Conservation (phyloP, 805 yeast species). For the Candida silvicultrix region DNA sequence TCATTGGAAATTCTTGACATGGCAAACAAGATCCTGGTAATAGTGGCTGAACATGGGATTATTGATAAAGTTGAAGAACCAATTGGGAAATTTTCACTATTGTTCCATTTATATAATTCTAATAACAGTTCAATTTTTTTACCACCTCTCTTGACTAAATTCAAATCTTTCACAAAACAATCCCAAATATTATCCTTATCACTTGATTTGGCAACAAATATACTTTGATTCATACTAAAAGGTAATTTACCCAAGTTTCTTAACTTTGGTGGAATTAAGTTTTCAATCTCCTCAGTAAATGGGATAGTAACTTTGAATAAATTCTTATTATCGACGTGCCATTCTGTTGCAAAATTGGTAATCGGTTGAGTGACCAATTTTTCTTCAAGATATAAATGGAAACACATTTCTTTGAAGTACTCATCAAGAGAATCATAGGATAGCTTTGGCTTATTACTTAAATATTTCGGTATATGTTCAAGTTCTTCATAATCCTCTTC, state of each 20-base stretch:
- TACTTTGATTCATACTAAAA: slow-evolving; percentile 50
- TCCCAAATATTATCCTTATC: slow-evolving; percentile 55
- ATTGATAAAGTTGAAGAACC: slow-evolving; percentile 34
- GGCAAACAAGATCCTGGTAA: slow-evolving; percentile 57
- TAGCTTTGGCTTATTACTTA: slow-evolving; percentile 31
- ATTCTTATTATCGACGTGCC: slow-evolving; percentile 40
- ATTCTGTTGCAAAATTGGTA: slow-evolving; percentile 43
- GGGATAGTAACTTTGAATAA: slow-evolving; percentile 37
- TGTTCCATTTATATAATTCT: slow-evolving; percentile 55
- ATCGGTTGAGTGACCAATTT: slow-evolving; percentile 39
- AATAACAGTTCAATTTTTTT: slow-evolving; percentile 37
- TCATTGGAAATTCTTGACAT: slow-evolving; percentile 54
- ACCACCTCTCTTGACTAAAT: slow-evolving; percentile 24
- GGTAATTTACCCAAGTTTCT: slow-evolving; percentile 51
- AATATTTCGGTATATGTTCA: slow-evolving; percentile 20
- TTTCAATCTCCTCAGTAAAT: slow-evolving; percentile 41
- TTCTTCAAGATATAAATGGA: slow-evolving; percentile 60
- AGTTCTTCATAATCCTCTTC: slow-evolving; percentile 19
- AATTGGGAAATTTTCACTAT: slow-evolving; percentile 37
- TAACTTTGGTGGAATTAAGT: slow-evolving; percentile 43
- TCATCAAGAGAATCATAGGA: slow-evolving; percentile 42
- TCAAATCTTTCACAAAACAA: slow-evolving; percentile 43
- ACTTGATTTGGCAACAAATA: slow-evolving; percentile 40
- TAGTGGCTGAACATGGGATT: slow-evolving; percentile 58
- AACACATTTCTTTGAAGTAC: slow-evolving; percentile 54